A percentile compares a stretch with the other conserved stretches of the same genome.
These are phyloP conservation scores for Phlebiopsis gigantea DNA, from an alignment of 768 basidiomycete species.

Conservation along the genomic window DNA sequence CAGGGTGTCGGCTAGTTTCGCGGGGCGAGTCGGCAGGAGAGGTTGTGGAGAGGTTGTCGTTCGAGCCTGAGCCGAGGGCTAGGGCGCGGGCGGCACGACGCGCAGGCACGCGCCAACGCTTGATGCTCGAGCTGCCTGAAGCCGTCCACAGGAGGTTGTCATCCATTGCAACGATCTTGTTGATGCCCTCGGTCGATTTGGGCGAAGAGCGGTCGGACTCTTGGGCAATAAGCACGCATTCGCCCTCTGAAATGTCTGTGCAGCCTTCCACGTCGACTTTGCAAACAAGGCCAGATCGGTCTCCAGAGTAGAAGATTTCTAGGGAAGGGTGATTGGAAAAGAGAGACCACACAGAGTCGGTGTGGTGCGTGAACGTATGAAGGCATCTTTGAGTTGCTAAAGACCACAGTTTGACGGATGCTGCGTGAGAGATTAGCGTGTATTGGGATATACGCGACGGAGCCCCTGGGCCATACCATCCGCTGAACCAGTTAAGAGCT, in stretches of 20 bases:
- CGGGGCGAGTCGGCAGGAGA: slow-evolving; percentile 12
- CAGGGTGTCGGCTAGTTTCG: slow-evolving; percentile 7
- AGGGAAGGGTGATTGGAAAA: slow-evolving; percentile 84
- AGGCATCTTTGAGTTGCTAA: slow-evolving; percentile 82
- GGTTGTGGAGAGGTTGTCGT: slow-evolving; percentile 5
- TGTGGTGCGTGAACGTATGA: slow-evolving; percentile 94
- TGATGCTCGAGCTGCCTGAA: slow-evolving; percentile 73
- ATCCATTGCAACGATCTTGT: slow-evolving; percentile 77
- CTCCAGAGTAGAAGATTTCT: slow-evolving; percentile 91
- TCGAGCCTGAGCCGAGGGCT: slow-evolving; percentile 13
- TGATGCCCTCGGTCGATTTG: slow-evolving; percentile 58
- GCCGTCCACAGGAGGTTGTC: slow-evolving; percentile 90
- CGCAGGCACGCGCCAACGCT: slow-evolving; percentile 72
- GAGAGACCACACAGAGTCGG: slow-evolving; percentile 92
- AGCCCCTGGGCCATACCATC: slow-evolving; percentile 39
- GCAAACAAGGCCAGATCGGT: slow-evolving; percentile 84
- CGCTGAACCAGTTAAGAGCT: slow-evolving; percentile 83
- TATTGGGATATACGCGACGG: too few relatives aligned
- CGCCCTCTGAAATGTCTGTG: slow-evolving; percentile 78
- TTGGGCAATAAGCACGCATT: slow-evolving; percentile 80
- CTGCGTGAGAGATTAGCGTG: slow-evolving; percentile 23
- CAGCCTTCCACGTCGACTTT: slow-evolving; percentile 87
- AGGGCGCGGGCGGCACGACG: slow-evolving; percentile 33
- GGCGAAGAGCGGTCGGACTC: slow-evolving; percentile 39
- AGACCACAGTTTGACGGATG: slow-evolving; percentile 94